A percentile compares a stretch with the other conserved stretches of the same genome.
Conservation (phyloP, 768 basidiomycete genomes). For the Boletales sp. region DNA sequence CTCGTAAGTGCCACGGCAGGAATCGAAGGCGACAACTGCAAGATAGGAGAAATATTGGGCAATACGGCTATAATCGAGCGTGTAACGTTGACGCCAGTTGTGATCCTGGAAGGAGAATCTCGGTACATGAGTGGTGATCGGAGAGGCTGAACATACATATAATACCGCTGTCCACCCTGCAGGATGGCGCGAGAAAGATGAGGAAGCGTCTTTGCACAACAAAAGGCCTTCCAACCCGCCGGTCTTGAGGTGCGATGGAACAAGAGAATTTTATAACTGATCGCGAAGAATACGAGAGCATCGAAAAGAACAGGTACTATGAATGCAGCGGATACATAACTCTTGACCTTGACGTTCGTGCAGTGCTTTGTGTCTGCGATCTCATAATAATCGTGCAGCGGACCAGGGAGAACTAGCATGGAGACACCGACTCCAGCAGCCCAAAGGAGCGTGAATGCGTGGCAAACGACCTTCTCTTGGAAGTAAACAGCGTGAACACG, state of each 20-base stretch:
- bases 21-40: constrained; percentile 22
- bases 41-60: constrained; percentile 17
- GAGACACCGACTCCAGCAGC: constrained; percentile 25
- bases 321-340: constrained; percentile 25
- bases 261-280: constrained; percentile 27
- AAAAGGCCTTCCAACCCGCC: constrained; percentile 15
- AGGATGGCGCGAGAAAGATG: constrained; percentile 31
- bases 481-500: constrained; percentile 36
- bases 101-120: constrained; percentile 24
- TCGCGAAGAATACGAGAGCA: constrained; percentile 32
- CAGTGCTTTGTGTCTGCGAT: constrained; percentile 35
- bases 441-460: constrained; percentile 32
- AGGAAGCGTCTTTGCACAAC: constrained; percentile 26
- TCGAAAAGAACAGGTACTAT: constrained; percentile 32
- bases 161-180: constrained; percentile 38
- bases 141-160: constrained; percentile 27
- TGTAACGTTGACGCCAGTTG: constrained; percentile 31
- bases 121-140: neutral
- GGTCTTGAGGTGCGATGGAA: constrained; percentile 12
- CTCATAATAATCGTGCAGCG: constrained; percentile 19
- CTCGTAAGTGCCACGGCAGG: constrained; percentile 30
- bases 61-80: constrained; percentile 18
- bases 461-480: constrained; percentile 14
- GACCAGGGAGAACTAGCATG: constrained; percentile 24
- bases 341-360: constrained; percentile 17